A percentile compares a stretch with the other conserved stretches of the same genome.
phyloP scores from a whole-genome alignment of 176 grass and related monocot species.

The Stipa capillata region DNA sequence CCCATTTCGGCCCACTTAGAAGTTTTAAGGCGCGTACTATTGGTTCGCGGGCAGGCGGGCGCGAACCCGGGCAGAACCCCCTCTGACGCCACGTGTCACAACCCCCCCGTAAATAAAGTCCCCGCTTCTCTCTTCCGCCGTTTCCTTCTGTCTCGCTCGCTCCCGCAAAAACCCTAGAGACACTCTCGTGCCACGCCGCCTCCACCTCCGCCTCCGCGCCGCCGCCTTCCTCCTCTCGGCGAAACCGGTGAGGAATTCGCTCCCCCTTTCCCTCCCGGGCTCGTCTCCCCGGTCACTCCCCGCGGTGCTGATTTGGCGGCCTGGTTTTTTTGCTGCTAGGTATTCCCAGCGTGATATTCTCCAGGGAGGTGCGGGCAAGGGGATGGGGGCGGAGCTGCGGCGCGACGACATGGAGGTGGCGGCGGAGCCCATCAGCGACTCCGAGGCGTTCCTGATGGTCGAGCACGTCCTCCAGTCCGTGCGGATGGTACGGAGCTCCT shows the following conservation, averaged over 20 bases:
- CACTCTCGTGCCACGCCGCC: background rate
- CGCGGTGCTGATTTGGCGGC: background rate
- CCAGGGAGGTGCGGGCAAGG: slow-evolving; percentile 20
- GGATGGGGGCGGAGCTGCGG: slow-evolving; percentile 36
- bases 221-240: background rate
- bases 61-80: background rate
- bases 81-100: background rate
- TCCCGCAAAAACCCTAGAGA: slow-evolving; percentile 40
- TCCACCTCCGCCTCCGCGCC: slow-evolving; percentile 7
- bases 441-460: background rate
- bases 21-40: no score
- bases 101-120: background rate
- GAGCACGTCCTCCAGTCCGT: slow-evolving; percentile 19
- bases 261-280: no score
- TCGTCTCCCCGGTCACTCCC: background rate
- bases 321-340: background rate
- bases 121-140: background rate
- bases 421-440: background rate
- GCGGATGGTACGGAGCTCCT: slow-evolving; percentile 25
- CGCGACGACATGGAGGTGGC: slow-evolving; percentile 10
- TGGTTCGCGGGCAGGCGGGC: background rate
- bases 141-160: background rate
- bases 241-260: background rate
- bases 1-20: no score
- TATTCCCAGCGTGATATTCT: slow-evolving; percentile 7